Evolutionary conservation across 805 yeast genomes (phyloP), one percentile per base, ranked within the genome.

Genomic region (Saccharomycopsis javanensis): DNA sequence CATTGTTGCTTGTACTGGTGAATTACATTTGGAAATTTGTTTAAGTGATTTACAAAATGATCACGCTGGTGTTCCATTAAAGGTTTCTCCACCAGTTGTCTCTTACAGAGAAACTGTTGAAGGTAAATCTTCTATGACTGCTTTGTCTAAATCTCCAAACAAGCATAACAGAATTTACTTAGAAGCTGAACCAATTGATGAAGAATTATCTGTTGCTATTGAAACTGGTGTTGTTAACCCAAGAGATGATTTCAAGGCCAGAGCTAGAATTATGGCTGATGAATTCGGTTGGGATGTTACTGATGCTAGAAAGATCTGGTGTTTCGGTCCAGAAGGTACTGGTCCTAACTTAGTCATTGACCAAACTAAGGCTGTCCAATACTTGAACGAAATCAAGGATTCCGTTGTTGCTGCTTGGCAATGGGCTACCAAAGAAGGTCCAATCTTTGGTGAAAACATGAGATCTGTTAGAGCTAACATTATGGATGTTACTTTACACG

Each of bases 381-480:
- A 91, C 90, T 85, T 92, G 80, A 77, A 82, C 77, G 99, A 92
- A 84, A 94, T 94, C 85, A 92, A 92, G 88, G 99, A 92, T 79
- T 92, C 96, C 72, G 97, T 91, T 72, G 97, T 90, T 73, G 94
- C 99, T 75, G 98, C 97, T 76, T 92, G 92, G 97, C 97, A 92
- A 82, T 94, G 97, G 97, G 98, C 98, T 79, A 82, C 97, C 73
- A 91, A 88, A 83, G 97, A 94, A 79, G 99, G 99, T 83, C 99
- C 99, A 75, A 79, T 92, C 75, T 81, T 94, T 73, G 96, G 96
- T 82, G 98, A 94, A 84, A 80, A 79, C 77, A 79, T 90, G 81
- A 90, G 99, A 84, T 88, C 96, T 71, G 82, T 90, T 72, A 90
- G 98, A 82, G 80, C 89, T 78, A 92, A 92, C 96, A 87, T 92